Evolutionary conservation across 768 basidiomycete genomes (phyloP), one percentile per base, ranked within the genome.

Genomic region (Nidularia sp.): DNA sequence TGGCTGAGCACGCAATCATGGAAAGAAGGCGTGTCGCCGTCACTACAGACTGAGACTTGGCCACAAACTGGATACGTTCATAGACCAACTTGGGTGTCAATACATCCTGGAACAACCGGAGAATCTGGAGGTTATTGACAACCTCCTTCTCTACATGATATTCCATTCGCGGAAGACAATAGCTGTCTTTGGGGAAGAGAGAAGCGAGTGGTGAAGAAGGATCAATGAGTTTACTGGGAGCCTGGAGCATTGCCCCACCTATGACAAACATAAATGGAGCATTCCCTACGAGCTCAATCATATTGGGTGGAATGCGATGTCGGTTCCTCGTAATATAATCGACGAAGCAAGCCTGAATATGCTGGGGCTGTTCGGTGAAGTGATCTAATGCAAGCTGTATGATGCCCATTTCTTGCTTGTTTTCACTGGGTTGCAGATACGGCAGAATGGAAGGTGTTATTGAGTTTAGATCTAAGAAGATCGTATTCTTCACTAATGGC

Each of bases 381-480:
- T 69, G 54, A 8, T 64, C 55, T 0, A 70, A 44, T 1, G 67
- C 62, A 46, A 70, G 50, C 12, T 48, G 35, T 4, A 72, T 52
- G 25, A 73, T 53, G 10, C 66, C 63, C 25, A 56, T 12, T 8
- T 62, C 64, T 45, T 9, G 18, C 42, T 25, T 47, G 46, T 2
- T 59, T 50, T 2, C 53, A 12, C 39, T 50, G 0, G 63, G 57
- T 29, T 69, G 63, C 4, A 73, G 47, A 25, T 67, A 55, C 4
- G 55, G 51, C 25, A 69, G 52, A 13, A 72, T 48, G 1, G 49
- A 35, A 5, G 60, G 54, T 6, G 60, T 55, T 9, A 62, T 47
- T 25, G 53, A 48, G 2, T 57, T 54, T 0, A 62, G 54, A 52
- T 70, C 67, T 31, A 74, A 61, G 45, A 70, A 71, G 2, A 62